Base-by-base conservation (phyloP, 345 rosid genomes). In the Melaleuca alternifolia region DNA sequence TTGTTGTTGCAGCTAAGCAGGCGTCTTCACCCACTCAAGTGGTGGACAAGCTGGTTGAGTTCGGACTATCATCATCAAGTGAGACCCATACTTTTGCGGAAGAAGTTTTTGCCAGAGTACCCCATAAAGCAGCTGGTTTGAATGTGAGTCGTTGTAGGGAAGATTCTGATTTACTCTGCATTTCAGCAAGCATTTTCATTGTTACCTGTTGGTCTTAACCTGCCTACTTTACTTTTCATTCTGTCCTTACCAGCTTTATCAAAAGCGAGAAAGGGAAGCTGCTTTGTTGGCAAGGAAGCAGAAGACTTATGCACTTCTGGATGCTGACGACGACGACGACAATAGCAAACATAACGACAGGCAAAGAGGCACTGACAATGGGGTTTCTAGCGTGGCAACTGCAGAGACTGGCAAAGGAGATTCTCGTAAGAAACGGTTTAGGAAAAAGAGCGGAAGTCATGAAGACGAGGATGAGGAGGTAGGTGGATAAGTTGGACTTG, bases 191-290 rank as follows among this genome's bases (percentile, higher is more conserved):
- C 59, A 59, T 26, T 56, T 48, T n/a, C 7, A 16, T 16, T 18
- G 79, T 71, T 71, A 71, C 95, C 57, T 91, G 93, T 23, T 93
- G 56, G 56, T 26, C 41, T n/a, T 50, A 12, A 51, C 79, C 79
- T 33, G 48, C 79, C 48, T 33, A 71, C 9, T 33, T 33, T 15
- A 65, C 28, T 18, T 56, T 84, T 46, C 21, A 20, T 28, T 26
- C 33, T 14, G 21, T 41, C 8, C 50, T 79, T 50, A 37, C 20
- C 91, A 97, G 99, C 91, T 92, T 86, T 96, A 97, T 91, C 95
- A 93, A 87, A 93, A 94, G 87, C 94, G 90, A 87, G 99, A 97
- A 92, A 94, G 93, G 86, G 99, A 96, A 90, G 98, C 98, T 85
- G 98, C 94, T 77, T 89, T 94, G 89, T 86, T 96, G 87, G 98